Base-by-base conservation (phyloP, 192 early-diverging fungal genomes). In the Lobosporangium transversale region DNA sequence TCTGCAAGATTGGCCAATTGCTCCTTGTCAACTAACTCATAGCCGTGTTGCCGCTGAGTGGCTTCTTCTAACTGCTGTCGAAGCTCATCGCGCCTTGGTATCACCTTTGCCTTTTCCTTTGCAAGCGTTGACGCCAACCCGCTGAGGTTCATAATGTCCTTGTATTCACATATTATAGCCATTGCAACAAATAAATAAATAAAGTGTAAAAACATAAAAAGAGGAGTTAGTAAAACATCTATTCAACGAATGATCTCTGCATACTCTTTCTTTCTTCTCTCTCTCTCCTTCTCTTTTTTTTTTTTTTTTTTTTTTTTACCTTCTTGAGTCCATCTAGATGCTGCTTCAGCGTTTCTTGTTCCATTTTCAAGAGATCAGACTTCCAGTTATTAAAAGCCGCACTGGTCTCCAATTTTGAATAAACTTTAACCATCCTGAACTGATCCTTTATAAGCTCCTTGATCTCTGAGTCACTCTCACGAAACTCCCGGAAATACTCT, bases 361-460 rank as follows among this genome's bases (percentile, higher is more conserved):
- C 64, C 18, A 36, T 29, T 40, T 67, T 53, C 11, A 58, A 15
- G 5, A 76, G 51, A 18, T 66, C 63, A 0, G 44, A 33, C 31
- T 53, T 55, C 53, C 58, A 60, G 12, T 9, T 47, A 24, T 45
- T 76, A 18, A 61, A 61, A 24, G 49, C 53, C 2, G 60, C 64
- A 21, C 45, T 61, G 0, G 73, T 58, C 4, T 67, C 73, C 21
- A 76, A 18, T 2, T 60, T 67, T 2, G 64, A 66, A 32, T 67
- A 52, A 1, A 53, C 50, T 48, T 76, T 76, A 59, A 76, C 50
- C 58, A 76, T 20, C 40, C 59, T 59, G 18, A 76, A 62, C 31
- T 58, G 73, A 18, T 76, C 63, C 53, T 76, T 76, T 53, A 76
- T 76, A 58, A 76, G 67, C 7, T 76, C 73, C 36, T 67, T 76